These are phyloP conservation scores for Stipa capillata DNA, from an alignment of 176 grass and related monocot species.

Conservation along the genomic window DNA sequence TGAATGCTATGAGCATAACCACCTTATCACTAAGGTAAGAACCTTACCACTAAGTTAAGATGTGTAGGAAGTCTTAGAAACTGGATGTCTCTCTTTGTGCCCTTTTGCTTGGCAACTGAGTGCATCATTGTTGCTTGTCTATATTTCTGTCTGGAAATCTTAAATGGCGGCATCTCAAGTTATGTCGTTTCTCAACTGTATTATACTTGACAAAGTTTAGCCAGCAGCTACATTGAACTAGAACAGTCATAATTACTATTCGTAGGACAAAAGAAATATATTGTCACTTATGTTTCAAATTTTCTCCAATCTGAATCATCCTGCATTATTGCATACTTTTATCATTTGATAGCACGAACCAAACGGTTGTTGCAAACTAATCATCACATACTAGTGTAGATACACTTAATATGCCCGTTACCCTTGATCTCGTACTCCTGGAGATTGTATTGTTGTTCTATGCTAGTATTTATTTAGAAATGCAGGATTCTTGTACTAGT, in stretches of 20 bases:
- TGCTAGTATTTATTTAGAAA: not conserved
- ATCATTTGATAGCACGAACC: not conserved
- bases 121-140: slow-evolving; percentile 1
- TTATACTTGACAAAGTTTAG: slow-evolving; percentile 10
- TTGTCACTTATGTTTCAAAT: not conserved
- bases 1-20: slow-evolving; percentile 96
- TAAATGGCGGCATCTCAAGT: not conserved
- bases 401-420: not conserved
- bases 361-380: not conserved
- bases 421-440: not conserved
- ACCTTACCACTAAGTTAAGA: too few relatives aligned
- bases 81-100: not conserved
- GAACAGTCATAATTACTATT: too few relatives aligned
- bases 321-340: not conserved
- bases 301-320: not conserved
- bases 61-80: slow-evolving; percentile 14
- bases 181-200: not conserved
- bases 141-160: slow-evolving; percentile 3
- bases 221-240: too few relatives aligned
- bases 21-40: slow-evolving; percentile 97
- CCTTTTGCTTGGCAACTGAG: slow-evolving; percentile 12
- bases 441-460: slow-evolving; percentile 6
- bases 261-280: too few relatives aligned
- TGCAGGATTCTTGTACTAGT: not conserved
- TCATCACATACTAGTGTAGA: not conserved